Conservation (phyloP, 768 basidiomycete species). For the Cubamyces sp. region DNA sequence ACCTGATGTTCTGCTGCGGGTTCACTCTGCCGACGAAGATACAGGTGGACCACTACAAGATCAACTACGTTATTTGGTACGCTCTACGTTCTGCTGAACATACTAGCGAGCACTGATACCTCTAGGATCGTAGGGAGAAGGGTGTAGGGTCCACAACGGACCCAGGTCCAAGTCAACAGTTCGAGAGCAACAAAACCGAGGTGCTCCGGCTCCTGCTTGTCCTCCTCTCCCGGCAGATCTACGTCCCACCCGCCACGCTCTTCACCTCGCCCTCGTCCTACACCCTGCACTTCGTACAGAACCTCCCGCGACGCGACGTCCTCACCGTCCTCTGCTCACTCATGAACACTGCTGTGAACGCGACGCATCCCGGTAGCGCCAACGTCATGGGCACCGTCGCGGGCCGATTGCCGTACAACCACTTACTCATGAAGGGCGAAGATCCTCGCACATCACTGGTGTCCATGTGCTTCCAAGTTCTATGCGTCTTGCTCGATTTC, state of each 20-base stretch:
- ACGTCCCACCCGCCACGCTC: slow-evolving; percentile 70
- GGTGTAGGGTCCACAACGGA: slow-evolving; percentile 89
- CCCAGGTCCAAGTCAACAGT: slow-evolving; percentile 60
- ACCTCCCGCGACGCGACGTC: slow-evolving; percentile 78
- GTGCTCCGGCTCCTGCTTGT: slow-evolving; percentile 88
- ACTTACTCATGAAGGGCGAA: slow-evolving; percentile 88
- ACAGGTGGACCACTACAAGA: slow-evolving; percentile 79
- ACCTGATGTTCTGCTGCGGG: slow-evolving; percentile 91
- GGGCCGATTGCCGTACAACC: slow-evolving; percentile 85
- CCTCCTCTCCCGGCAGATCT: slow-evolving; percentile 89
- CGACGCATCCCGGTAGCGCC: slow-evolving; percentile 49
- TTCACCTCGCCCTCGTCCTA: slow-evolving; percentile 77
- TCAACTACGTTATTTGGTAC: slow-evolving; percentile 88
- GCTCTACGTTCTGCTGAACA: slow-evolving; percentile 29
- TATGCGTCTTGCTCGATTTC: slow-evolving; percentile 79
- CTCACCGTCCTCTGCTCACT: slow-evolving; percentile 92
- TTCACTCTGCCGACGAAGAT: slow-evolving; percentile 85
- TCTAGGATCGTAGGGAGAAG: slow-evolving; percentile 70
- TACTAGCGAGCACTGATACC: not conserved
- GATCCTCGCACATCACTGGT: slow-evolving; percentile 76
- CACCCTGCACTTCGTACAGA: slow-evolving; percentile 77
- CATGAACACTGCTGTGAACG: slow-evolving; percentile 87
- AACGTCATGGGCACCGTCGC: slow-evolving; percentile 70
- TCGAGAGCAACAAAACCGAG: slow-evolving; percentile 85
- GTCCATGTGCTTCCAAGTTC: slow-evolving; percentile 73